Percentiles rank a stretch among this genome's conserved stretches.
Conservation (phyloP, 208 protist genomes). For the Phytomonas francai region DNA sequence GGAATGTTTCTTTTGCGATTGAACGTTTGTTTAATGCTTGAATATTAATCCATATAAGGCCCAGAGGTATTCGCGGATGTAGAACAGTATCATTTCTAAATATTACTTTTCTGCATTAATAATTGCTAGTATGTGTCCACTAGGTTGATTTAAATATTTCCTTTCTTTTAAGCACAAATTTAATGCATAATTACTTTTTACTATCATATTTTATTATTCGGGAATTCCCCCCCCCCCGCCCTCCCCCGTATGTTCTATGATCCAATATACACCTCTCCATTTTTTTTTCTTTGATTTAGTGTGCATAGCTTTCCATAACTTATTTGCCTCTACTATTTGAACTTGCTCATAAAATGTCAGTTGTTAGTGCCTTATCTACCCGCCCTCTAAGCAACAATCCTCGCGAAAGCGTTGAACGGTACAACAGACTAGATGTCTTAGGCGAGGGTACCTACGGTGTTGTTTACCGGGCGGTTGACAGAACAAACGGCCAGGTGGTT, state of each 20-base stretch:
- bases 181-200: background rate
- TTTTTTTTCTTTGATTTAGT: background rate
- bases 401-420: conserved; percentile 76
- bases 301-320: background rate
- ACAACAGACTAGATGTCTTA: conserved; percentile 82
- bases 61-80: background rate
- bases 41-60: background rate
- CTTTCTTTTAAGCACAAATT: background rate
- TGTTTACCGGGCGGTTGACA: conserved; percentile 87
- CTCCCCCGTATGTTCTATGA: conserved; percentile 6
- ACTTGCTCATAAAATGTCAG: conserved; percentile 29
- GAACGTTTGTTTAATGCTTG: conserved; percentile 74
- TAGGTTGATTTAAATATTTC: background rate
- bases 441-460: conserved; percentile 92
- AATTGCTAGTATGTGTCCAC: background rate
- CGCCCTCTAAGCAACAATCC: conserved; percentile 23
- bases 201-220: conserved; percentile 8
- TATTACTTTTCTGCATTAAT: background rate
- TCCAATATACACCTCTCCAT: background rate
- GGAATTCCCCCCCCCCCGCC: conserved; percentile 5
- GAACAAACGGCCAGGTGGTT: conserved; percentile 78
- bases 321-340: conserved; percentile 6
- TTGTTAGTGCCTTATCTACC: conserved; percentile 32
- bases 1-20: conserved; percentile 85
- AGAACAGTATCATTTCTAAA: background rate